Conservation (phyloP, 345 rosid genomes). For the Pugionium dolabratum region DNA sequence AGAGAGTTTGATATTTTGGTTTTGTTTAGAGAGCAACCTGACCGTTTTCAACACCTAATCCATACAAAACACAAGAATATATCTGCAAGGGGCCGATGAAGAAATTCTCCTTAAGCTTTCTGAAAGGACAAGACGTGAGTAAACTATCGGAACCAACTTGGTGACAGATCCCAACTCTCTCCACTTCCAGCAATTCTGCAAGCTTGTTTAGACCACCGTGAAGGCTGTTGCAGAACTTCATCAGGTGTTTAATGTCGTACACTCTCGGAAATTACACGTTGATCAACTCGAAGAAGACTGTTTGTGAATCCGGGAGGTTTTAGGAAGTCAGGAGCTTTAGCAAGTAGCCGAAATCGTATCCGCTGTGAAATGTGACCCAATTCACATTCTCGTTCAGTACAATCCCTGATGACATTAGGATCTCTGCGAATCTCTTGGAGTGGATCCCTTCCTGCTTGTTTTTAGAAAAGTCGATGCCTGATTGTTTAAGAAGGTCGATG, state of each 20-base stretch:
- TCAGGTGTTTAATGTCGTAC: constrained; percentile 81
- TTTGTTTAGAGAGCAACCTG: constrained; percentile 39
- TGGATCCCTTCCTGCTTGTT: constrained; percentile 70
- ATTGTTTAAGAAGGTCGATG: constrained; percentile 66
- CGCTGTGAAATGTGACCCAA: constrained; percentile 95
- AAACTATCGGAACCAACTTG: constrained; percentile 96
- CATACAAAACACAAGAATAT: constrained; percentile 86
- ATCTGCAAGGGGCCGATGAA: constrained; percentile 69
- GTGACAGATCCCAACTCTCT: constrained; percentile 83
- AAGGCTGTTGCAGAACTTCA: constrained; percentile 86
- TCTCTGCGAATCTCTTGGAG: constrained; percentile 65
- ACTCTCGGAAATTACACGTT: constrained; percentile 67
- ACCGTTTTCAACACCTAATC: constrained; percentile 84
- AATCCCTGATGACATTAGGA: constrained; percentile 81
- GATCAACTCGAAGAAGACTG: constrained; percentile 63
- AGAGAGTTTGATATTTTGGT: constrained; percentile 15
- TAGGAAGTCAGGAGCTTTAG: constrained; percentile 77
- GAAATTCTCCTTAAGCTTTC: constrained; percentile 81
- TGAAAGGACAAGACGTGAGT: constrained; percentile 80
- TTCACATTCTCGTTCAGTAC: constrained; percentile 74
- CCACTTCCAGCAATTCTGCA: constrained; percentile 79
- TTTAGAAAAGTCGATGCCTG: constrained; percentile 72
- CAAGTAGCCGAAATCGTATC: constrained; percentile 88
- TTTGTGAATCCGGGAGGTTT: constrained; percentile 61
- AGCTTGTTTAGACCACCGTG: constrained; percentile 92